Evolutionary conservation across 495 filamentous ascomycete genomes (phyloP).

Genomic region (Cladorrhinum samala): DNA sequence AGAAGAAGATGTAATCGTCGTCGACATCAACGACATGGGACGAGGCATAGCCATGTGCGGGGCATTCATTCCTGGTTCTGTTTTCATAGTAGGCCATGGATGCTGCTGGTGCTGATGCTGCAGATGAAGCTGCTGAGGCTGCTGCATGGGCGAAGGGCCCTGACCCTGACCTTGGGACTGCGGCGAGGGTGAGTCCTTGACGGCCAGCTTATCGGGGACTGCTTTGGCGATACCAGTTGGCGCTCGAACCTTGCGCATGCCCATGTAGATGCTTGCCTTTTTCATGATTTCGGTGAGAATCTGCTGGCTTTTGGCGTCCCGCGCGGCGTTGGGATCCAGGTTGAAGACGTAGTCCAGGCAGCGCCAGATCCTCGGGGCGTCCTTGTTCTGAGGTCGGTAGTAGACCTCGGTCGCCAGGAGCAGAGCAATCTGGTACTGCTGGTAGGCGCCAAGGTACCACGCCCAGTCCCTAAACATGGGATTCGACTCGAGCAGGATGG

Average conservation of each 20-base stretch:
- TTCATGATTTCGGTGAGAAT: conserved; percentile 36
- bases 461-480: conserved; percentile 46
- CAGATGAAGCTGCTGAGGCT: not conserved
- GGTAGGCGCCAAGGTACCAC: conserved; percentile 52
- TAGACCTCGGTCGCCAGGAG: conserved; percentile 50
- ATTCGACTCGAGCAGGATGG: conserved; percentile 52
- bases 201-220: conserved; percentile 30
- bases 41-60: too few species aligned
- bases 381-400: conserved; percentile 47
- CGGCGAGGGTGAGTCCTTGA: conserved; percentile 30
- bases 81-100: too few species aligned
- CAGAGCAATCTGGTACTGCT: conserved; percentile 51
- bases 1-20: not conserved
- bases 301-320: conserved; percentile 33
- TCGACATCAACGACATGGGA: not conserved
- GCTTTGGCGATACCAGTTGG: conserved; percentile 33
- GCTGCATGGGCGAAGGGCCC: not conserved
- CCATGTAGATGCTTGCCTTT: conserved; percentile 37
- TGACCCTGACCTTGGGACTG: not conserved
- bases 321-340: conserved; percentile 42
- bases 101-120: conserved; percentile 12
- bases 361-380: conserved; percentile 59
- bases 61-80: not conserved
- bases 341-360: conserved; percentile 67
- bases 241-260: conserved; percentile 42